Base-by-base conservation (phyloP, 331 rosid species). In the Phaseolus coccineus region DNA sequence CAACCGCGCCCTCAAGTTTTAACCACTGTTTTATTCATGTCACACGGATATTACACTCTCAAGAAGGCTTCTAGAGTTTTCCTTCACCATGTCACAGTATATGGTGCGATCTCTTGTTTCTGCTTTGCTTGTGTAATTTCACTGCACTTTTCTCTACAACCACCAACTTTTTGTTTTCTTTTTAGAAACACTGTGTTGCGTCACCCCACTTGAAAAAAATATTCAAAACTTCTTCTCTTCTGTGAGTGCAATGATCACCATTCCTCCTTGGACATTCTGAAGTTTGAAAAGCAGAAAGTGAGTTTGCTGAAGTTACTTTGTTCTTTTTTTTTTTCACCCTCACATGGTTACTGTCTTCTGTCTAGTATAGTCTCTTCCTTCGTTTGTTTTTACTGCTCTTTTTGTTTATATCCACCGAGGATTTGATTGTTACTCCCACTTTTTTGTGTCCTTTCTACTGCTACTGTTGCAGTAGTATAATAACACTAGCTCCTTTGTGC, bases 251-350 rank as follows among this genome's bases (percentile, higher is more conserved):
- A 73, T 31, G n/a, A 35, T 15, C 40, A 52, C 15, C 28, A 80
- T 24, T 53, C 56, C 59, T 46, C 44, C 52, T 69, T 79, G 30
- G 64, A 59, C 74, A 35, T 42, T 79, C 69, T 69, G 61, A 62
- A 80, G 53, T 52, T 61, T 19, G 71, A 68, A 84, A 70, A 80
- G 79, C 8, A 15, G 74, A 62, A 84, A 55, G 69, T 69, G 76
- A 70, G 71, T 80, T 76, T 46, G 46, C 51, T 80, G 55, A 70
- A 76, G 74, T 75, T 69, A n/a, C 70, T 76, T 69, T 75, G 78
- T 79, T 50, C 48, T 30, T 8, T 52, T 55, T 83, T 8, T 73
- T 71, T 58, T 35, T 35, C 39, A 52, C 28, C 69, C 48, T 69
- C 81, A 59, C 84, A 68, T 81, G 83, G 53, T 79, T 42, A 44